Conservation (phyloP, 2,329 filamentous ascomycete genomes). For the Venturia effusa region DNA sequence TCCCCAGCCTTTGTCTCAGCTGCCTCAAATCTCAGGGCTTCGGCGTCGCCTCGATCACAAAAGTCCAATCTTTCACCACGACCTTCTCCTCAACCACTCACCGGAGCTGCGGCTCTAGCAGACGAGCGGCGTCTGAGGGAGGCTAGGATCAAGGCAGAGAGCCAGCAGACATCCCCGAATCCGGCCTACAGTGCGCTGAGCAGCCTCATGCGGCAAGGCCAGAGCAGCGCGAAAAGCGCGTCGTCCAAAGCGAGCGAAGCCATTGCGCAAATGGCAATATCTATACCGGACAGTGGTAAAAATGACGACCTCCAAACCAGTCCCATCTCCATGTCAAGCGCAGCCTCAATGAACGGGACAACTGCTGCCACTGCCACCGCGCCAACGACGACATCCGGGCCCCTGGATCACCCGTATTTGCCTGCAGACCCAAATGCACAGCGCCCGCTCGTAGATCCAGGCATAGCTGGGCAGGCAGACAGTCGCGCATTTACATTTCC, state of each 20-base stretch:
- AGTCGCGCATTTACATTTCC: constrained; percentile 56
- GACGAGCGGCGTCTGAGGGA: constrained; percentile 35
- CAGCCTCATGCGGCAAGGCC: constrained; percentile 32
- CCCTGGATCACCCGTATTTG: constrained; percentile 23
- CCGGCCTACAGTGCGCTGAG: constrained; percentile 34
- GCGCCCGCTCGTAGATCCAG: constrained; percentile 8
- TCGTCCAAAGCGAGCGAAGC: constrained; percentile 38
- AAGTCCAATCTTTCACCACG: constrained; percentile 27
- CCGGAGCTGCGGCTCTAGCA: constrained; percentile 37
- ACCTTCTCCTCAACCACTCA: constrained; percentile 32
- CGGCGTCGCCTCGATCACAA: constrained; percentile 31
- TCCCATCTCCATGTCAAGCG: constrained; percentile 42
- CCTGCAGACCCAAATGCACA: constrained; percentile 25
- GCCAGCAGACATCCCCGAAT: constrained; percentile 38
- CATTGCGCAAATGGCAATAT: constrained; percentile 35
- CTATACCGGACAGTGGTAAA: constrained; percentile 32
- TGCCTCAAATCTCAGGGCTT: constrained; percentile 15
- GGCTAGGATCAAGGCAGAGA: constrained; percentile 21
- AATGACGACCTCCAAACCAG: constrained; percentile 39
- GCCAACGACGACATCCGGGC: constrained; percentile 37
- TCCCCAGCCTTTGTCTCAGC: constrained; percentile 14
- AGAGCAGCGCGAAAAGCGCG: constrained; percentile 33
- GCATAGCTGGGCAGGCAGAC: constrained; percentile 21
- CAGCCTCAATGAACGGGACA: constrained; percentile 40
- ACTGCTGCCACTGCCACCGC: constrained; percentile 37